Percentiles rank a stretch among this genome's conserved stretches.
Evolutionary conservation across 352 stramenopile species (phyloP).

Genomic region (Globisporangium emineosum): DNA sequence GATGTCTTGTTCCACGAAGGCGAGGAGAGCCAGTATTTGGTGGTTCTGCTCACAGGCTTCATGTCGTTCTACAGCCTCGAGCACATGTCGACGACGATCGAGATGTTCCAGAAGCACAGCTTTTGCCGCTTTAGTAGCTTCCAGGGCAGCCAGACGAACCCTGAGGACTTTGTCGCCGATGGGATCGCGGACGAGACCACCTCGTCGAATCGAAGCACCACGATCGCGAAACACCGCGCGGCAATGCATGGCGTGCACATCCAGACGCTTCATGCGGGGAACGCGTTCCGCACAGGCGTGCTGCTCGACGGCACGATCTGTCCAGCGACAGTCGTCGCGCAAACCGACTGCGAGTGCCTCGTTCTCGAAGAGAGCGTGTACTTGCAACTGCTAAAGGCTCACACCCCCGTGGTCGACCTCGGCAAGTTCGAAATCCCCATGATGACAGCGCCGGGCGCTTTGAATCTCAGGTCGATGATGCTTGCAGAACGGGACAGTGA

Average conservation of each 20-base stretch:
- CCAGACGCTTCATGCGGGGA: constrained; percentile 46
- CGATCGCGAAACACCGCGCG: constrained; percentile 27
- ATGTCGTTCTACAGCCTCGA: constrained; percentile 63
- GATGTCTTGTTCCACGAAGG: constrained; percentile 60
- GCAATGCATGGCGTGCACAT: constrained; percentile 55
- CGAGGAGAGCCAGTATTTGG: constrained; percentile 27
- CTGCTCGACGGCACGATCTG: constrained; percentile 34
- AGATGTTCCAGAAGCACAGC: constrained; percentile 61
- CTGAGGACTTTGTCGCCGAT: constrained; percentile 26
- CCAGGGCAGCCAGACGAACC: constrained; percentile 26
- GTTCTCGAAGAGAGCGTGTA: constrained; percentile 50
- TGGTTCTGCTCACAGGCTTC: constrained; percentile 51
- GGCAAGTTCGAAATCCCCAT: neutral
- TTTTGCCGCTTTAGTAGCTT: constrained; percentile 50
- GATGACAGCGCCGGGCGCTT: neutral
- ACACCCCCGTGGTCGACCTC: constrained; percentile 37
- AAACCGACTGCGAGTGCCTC: constrained; percentile 52
- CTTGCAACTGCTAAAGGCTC: constrained; percentile 28
- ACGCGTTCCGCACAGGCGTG: constrained; percentile 56
- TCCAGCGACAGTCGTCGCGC: constrained; percentile 48
- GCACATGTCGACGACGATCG: constrained; percentile 44
- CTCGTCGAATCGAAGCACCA: neutral
- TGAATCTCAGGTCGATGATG: neutral
- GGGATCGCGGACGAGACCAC: neutral
- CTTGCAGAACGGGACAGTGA: neutral